These are phyloP conservation scores for Jatropha multifida DNA, from an alignment of 441 rosid genomes.

Conservation along the genomic window DNA sequence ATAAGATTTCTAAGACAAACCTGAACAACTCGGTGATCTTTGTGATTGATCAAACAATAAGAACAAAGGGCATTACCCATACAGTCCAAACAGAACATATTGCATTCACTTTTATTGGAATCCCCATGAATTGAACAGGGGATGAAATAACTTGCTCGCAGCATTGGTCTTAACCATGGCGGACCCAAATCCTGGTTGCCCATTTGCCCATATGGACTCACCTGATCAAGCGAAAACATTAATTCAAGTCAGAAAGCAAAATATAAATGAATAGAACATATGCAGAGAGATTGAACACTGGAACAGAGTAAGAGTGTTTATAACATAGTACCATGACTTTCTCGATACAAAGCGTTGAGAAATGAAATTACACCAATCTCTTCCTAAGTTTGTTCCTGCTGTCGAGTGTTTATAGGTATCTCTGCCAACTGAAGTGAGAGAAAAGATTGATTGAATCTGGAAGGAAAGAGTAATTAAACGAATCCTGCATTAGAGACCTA, in stretches of 20 bases:
- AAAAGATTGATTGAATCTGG: conserved; percentile 7
- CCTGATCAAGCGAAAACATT: conserved; percentile 24
- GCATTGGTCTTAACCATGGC: conserved; percentile 73
- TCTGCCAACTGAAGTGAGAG: background rate
- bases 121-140: conserved; percentile 59
- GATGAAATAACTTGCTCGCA: conserved; percentile 55
- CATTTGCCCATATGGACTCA: conserved; percentile 40
- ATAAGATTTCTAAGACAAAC: conserved; percentile 19
- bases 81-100: conserved; percentile 82
- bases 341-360: background rate
- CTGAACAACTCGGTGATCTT: conserved; percentile 70
- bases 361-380: background rate
- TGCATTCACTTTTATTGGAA: conserved; percentile 74
- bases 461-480: background rate
- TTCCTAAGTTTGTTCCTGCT: background rate
- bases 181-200: conserved; percentile 46
- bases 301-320: too few species aligned
- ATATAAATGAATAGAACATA: background rate
- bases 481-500: background rate
- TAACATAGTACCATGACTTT: conserved; percentile 21
- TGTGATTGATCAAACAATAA: conserved; percentile 55
- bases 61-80: conserved; percentile 58
- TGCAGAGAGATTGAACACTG: background rate
- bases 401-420: background rate
- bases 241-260: background rate